A percentile compares a stretch with the other conserved stretches of the same genome.
Evolutionary conservation across 306 rosid species (phyloP).

Genomic region (Ammopiptanthus mongolicus): DNA sequence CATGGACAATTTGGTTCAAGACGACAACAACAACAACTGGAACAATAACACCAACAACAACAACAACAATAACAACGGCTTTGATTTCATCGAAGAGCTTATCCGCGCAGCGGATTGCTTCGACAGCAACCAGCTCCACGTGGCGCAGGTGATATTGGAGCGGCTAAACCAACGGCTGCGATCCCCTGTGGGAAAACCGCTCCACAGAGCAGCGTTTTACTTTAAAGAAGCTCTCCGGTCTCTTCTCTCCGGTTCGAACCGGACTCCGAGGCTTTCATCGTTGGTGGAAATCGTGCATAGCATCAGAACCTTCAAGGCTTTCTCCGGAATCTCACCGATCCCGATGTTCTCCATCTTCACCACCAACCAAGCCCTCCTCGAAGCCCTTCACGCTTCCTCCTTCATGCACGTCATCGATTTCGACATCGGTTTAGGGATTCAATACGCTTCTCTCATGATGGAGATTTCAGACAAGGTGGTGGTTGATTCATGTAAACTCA

Average conservation of each 20-base stretch:
- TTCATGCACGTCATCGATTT: slow-evolving; percentile 77
- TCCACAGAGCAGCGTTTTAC: slow-evolving; percentile 62
- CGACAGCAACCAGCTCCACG: slow-evolving; percentile 54
- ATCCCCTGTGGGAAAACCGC: slow-evolving; percentile 45
- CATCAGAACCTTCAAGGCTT: slow-evolving; percentile 60
- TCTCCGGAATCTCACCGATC: slow-evolving; percentile 67
- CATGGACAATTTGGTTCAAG: slow-evolving; percentile 16
- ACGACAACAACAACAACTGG: slow-evolving; percentile 2
- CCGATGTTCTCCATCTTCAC: slow-evolving; percentile 89
- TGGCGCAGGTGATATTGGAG: slow-evolving; percentile 63
- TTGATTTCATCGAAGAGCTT: slow-evolving; percentile 66
- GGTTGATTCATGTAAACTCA: slow-evolving; percentile 20
- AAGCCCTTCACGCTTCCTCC: slow-evolving; percentile 41
- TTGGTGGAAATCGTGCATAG: slow-evolving; percentile 68
- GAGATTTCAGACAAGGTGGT: slow-evolving; percentile 64
- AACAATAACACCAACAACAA: too few species aligned
- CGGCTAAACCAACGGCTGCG: slow-evolving; percentile 68
- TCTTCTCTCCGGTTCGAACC: slow-evolving; percentile 59
- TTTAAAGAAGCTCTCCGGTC: slow-evolving; percentile 76
- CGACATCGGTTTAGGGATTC: slow-evolving; percentile 82
- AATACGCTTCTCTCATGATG: slow-evolving; percentile 80
- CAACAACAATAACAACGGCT: slow-evolving; percentile 23
- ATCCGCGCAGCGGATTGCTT: slow-evolving; percentile 74
- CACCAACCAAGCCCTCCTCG: slow-evolving; percentile 80
- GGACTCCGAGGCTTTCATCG: slow-evolving; percentile 41